These are phyloP conservation scores for Grosmannia serpens DNA, from an alignment of 2,329 filamentous ascomycete species.

Conservation along the genomic window DNA sequence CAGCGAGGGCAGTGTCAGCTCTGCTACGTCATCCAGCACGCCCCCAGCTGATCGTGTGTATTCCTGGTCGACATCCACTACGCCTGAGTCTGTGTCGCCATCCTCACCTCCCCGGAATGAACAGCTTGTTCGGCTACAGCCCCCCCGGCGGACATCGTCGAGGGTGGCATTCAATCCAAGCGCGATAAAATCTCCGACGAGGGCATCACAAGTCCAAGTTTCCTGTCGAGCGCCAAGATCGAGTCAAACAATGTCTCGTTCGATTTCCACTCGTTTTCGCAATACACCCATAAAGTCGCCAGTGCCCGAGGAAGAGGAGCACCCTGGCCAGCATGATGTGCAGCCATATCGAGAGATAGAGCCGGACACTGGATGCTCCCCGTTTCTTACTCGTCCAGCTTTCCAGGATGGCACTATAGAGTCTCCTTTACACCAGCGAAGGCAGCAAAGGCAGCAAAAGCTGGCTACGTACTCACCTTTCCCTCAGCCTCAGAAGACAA, in stretches of 20 bases:
- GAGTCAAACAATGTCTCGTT: neutral
- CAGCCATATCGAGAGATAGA: neutral
- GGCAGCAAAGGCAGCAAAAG: constrained; percentile 9
- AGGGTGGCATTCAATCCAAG: neutral
- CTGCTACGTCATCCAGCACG: constrained; percentile 2
- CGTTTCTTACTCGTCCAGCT: neutral
- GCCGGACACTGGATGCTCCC: neutral
- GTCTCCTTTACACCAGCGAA: constrained; percentile 7
- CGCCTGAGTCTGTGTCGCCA: constrained; percentile 10
- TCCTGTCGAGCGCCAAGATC: neutral
- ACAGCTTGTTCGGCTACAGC: neutral
- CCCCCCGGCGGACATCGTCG: neutral
- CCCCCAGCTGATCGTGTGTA: constrained; percentile 1
- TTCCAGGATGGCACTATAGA: neutral
- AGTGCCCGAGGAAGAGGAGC: constrained; percentile 8
- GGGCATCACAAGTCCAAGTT: neutral
- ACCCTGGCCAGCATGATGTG: neutral
- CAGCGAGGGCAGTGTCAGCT: constrained; percentile 11
- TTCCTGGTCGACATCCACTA: constrained; percentile 8
- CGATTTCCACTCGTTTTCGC: constrained; percentile 4
- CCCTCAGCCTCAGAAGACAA: neutral
- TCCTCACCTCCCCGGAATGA: neutral
- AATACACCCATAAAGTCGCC: constrained; percentile 4
- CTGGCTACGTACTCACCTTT: constrained; percentile 5
- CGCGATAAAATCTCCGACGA: neutral